Conservation (phyloP, 2,329 filamentous ascomycete species). For the Onygena corvina region DNA sequence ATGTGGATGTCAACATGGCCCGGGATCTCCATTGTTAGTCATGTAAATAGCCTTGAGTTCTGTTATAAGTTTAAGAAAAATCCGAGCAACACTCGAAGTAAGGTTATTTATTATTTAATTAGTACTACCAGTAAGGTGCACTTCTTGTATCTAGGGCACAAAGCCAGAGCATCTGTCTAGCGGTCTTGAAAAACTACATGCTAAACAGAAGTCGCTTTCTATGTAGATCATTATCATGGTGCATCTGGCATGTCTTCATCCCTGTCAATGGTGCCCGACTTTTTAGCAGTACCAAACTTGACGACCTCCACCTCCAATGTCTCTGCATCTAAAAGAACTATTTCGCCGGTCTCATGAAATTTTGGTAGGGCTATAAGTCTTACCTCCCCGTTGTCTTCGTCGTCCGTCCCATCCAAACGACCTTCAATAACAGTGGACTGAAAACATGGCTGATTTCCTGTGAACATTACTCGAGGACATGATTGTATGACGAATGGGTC, state of each 20-base stretch:
- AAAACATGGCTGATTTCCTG: conserved; percentile 71
- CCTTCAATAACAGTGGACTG: conserved; percentile 54
- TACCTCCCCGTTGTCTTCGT: conserved; percentile 40
- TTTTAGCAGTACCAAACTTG: conserved; percentile 35
- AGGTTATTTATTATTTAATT: no score
- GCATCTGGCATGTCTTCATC: conserved; percentile 6
- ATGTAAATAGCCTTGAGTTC: no score
- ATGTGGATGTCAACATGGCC: background rate
- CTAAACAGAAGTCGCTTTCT: background rate
- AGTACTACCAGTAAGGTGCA: no score
- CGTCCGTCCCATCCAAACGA: conserved; percentile 25
- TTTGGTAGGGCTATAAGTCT: conserved; percentile 71
- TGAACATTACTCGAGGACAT: conserved; percentile 85
- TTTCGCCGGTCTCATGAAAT: conserved; percentile 63
- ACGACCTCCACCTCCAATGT: conserved; percentile 67
- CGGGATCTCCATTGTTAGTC: no score
- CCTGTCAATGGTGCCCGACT: background rate
- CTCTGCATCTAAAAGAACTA: conserved; percentile 76
- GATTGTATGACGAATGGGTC: conserved; percentile 79
- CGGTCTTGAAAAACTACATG: background rate
- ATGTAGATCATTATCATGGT: background rate
- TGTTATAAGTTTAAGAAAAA: no score
- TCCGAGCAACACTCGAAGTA: no score
- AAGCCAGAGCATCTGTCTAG: background rate
- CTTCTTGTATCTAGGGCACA: background rate